Evolutionary conservation across 768 basidiomycete genomes (phyloP).

Genomic region (Suillus cothurnatus): DNA sequence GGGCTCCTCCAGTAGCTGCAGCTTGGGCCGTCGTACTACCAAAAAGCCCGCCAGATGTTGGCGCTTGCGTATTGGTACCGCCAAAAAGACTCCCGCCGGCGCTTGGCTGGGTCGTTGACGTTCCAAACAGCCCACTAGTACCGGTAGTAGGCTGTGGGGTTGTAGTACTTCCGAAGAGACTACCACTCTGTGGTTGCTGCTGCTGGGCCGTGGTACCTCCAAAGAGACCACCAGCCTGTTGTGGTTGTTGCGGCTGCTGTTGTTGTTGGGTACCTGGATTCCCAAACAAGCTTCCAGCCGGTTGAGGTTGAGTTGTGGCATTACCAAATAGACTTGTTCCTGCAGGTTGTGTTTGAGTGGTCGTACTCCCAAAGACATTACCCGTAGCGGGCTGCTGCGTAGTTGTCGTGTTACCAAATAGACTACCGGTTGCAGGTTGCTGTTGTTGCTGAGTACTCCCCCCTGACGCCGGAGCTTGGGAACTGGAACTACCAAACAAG

Average conservation of each 20-base stretch:
- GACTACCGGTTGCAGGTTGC: slow-evolving; percentile 15
- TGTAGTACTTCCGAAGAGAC: slow-evolving; percentile 28
- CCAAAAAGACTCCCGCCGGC: slow-evolving; percentile 21
- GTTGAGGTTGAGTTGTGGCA: slow-evolving; percentile 8
- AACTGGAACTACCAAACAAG: slow-evolving; percentile 21
- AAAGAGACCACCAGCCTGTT: slow-evolving; percentile 28
- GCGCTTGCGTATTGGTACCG: slow-evolving; percentile 15
- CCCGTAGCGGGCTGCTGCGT: slow-evolving; percentile 18
- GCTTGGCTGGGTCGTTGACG: slow-evolving; percentile 6
- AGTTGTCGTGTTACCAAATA: slow-evolving; percentile 20
- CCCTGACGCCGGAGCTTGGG: slow-evolving; percentile 18
- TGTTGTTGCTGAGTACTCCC: slow-evolving; percentile 15
- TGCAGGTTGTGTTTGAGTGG: slow-evolving; percentile 9
- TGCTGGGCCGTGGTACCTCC: slow-evolving; percentile 14
- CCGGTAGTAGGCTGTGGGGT: slow-evolving; percentile 19
- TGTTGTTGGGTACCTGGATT: slow-evolving; percentile 26
- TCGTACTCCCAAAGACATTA: slow-evolving; percentile 21
- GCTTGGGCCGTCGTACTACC: slow-evolving; percentile 23
- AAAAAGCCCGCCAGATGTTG: slow-evolving; percentile 32
- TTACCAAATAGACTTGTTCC: slow-evolving; percentile 20
- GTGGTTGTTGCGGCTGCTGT: slow-evolving; percentile 13
- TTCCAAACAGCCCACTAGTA: slow-evolving; percentile 23
- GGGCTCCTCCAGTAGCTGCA: slow-evolving; percentile 23
- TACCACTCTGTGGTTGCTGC: slow-evolving; percentile 21
- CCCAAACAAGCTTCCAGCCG: slow-evolving; percentile 21